Base-by-base conservation (phyloP, 306 rosid species). In the Urtica urens region DNA sequence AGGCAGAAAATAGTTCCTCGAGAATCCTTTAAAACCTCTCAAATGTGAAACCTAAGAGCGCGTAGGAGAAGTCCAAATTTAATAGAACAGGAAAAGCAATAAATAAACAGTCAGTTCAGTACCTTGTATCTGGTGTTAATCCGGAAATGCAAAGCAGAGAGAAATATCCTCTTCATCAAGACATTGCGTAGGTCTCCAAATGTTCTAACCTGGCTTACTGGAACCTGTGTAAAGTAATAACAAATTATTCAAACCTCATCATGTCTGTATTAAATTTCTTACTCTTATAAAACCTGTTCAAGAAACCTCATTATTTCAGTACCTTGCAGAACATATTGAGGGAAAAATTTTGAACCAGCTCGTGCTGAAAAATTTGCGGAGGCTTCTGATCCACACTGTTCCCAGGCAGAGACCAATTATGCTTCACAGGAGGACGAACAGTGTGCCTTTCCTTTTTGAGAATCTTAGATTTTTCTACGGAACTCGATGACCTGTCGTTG, bases 81-180 rank as follows among this genome's bases (percentile, higher is more conserved):
- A n/a, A n/a, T n/a, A n/a, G n/a, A n/a, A n/a, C n/a, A n/a, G n/a
- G n/a, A n/a, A n/a, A n/a, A n/a, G n/a, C n/a, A n/a, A n/a, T n/a
- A n/a, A n/a, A n/a, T n/a, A n/a, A n/a, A n/a, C n/a, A n/a, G n/a
- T n/a, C n/a, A n/a, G n/a, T n/a, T n/a, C n/a, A n/a, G 26, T 71
- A 90, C 99, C 95, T 90, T 90, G 71, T 90, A 90, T 85, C 99
- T 71, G 47, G 99, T 81, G 71, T 85, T 90, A 55, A 90, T 85
- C 53, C 99, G 93, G 47, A 90, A 90, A 77, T 90, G 99, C 83
- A 90, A 70, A 45, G 95, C 94, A 31, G 99, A 90, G 40, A 90
- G 75, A 77, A 90, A 90, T 75, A 90, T 90, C 72, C 99, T 79
- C 75, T 90, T 90, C 99, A 90, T 90, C 64, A 90, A 76, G 68